A percentile compares a stretch with the other conserved stretches of the same genome.
phyloP scores from a whole-genome alignment of 2,329 filamentous ascomycete genomes.

The Cercospora zeae-maydis region DNA sequence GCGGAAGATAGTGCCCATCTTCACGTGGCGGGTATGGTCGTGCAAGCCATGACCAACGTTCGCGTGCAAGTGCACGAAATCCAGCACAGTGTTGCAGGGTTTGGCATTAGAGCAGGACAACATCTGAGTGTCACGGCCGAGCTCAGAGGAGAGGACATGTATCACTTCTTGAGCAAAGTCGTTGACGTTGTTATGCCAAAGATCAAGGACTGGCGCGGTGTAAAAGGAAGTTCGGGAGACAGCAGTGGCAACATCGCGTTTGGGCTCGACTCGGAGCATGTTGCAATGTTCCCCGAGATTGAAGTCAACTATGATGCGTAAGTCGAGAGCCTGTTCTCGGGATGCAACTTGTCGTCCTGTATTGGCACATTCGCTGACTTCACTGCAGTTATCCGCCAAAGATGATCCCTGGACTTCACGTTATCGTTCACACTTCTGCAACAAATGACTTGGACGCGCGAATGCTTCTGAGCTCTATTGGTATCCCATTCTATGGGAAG shows the following conservation, averaged over 20 bases:
- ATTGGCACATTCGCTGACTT: conserved; percentile 14
- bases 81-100: conserved; percentile 68
- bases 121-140: conserved; percentile 73
- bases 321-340: conserved; percentile 40
- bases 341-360: neutral
- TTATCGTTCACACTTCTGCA: conserved; percentile 80
- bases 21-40: conserved; percentile 75
- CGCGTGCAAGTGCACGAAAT: conserved; percentile 67
- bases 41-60: conserved; percentile 81
- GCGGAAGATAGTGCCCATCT: conserved; percentile 69
- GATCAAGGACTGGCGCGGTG: conserved; percentile 92
- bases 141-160: conserved; percentile 74
- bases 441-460: conserved; percentile 81
- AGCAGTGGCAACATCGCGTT: conserved; percentile 81
- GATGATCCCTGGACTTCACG: conserved; percentile 81
- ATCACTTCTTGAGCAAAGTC: conserved; percentile 86
- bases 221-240: conserved; percentile 75
- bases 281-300: conserved; percentile 86
- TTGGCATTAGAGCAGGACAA: conserved; percentile 68
- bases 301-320: conserved; percentile 90
- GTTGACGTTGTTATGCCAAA: conserved; percentile 86
- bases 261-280: conserved; percentile 70
- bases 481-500: conserved; percentile 80
- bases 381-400: conserved; percentile 58
- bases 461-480: conserved; percentile 67